A percentile compares a stretch with the other conserved stretches of the same genome.
These are phyloP conservation scores for Creolimax fragrantissima DNA, from an alignment of 78 protist species.

Conservation along the genomic window DNA sequence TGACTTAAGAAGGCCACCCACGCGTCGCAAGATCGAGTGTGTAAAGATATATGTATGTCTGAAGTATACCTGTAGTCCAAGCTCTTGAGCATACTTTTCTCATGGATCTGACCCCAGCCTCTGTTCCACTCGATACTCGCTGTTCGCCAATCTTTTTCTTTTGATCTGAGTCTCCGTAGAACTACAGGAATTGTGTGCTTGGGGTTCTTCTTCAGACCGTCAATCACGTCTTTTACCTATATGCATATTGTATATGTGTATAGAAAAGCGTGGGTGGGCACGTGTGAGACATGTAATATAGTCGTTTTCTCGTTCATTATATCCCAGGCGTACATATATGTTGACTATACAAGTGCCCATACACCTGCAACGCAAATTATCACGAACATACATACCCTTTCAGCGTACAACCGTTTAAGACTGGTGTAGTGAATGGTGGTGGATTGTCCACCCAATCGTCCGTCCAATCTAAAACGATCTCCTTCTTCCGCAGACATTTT, in stretches of 20 bases:
- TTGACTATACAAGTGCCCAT: background rate
- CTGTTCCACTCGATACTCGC: constrained; percentile 66
- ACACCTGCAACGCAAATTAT: background rate
- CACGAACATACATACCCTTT: background rate
- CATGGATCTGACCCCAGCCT: constrained; percentile 69
- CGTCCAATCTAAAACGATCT: background rate
- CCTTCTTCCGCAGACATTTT: constrained; percentile 1
- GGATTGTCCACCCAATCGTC: constrained; percentile 8
- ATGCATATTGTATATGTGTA: background rate
- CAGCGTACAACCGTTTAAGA: constrained; percentile 36
- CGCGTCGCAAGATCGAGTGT: background rate
- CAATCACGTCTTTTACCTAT: constrained; percentile 23
- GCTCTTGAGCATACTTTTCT: constrained; percentile 56
- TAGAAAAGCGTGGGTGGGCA: background rate
- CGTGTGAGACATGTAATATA: too few species aligned
- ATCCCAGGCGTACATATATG: background rate
- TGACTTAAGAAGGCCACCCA: too few species aligned
- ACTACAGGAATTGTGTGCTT: constrained; percentile 54
- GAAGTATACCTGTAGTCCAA: constrained; percentile 40
- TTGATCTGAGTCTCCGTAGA: constrained; percentile 58
- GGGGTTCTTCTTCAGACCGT: constrained; percentile 52
- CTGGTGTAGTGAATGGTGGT: background rate
- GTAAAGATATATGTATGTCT: background rate
- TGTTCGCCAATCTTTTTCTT: constrained; percentile 44
- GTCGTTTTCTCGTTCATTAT: too few species aligned